Evolutionary conservation across 1,284 basidiomycete genomes (phyloP), one percentile per base, ranked within the genome.

Genomic region (Pseudomicrostroma phylloplanum): DNA sequence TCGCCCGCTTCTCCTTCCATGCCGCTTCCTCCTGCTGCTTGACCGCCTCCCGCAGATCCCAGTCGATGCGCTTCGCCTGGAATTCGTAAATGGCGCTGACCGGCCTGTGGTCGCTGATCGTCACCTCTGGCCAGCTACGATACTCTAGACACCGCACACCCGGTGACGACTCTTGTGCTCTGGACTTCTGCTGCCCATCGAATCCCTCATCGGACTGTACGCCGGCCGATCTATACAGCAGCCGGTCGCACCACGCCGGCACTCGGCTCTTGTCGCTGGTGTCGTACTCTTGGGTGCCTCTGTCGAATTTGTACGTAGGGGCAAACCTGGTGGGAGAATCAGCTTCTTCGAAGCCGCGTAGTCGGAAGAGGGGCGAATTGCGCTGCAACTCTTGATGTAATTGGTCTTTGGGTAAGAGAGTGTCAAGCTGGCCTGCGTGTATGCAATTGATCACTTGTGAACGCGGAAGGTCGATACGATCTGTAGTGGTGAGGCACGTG

Each of bases 261-360:
- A 88, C 84, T 0, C 94, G 86, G 23, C 85, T 84, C 80, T 97
- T 97, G 76, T 91, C 90, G 1, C 88, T 90, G 1, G 88, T 83
- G 77, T 98, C 94, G 76, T 90, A 98, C 64, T 87, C 85, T 74
- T 85, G 79, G 6, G 89, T 87, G 3, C 66, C 65, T 15, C 70
- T 86, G 77, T 96, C 90, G 81, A 96, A 97, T 81, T 97, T 97
- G 86, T 97, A 98, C 19, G 94, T 98, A 15, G 93, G 93, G 19
- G 85, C 77, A 74, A 93, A 96, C 0, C 82, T 85, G 66, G 96
- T 85, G 0, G 86, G 86, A 13, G 15, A 25, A 17, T 39, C 58
- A 0, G 92, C 88, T 74, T 98, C 94, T 13, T 79, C 80, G 80
- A 97, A 97, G 0, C 83, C 82, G 17, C 90, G 87, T 12, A 98